phyloP scores from a whole-genome alignment of 768 basidiomycete genomes.

The Cantharellus anzutake region DNA sequence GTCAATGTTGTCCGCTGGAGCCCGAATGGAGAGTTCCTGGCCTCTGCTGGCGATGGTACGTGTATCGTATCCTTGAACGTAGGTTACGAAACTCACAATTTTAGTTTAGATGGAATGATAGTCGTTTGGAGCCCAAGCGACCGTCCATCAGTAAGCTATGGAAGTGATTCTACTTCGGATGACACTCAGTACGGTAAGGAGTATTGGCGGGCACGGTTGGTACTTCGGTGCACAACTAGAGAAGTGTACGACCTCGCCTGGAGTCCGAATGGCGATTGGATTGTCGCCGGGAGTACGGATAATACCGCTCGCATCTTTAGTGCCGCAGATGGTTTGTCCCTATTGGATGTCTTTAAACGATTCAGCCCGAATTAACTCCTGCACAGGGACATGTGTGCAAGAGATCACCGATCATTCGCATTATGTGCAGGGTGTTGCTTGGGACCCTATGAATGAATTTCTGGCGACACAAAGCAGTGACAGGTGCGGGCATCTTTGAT shows the following conservation, averaged over 20 bases:
- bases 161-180: constrained; percentile 60
- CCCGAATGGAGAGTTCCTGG: constrained; percentile 83
- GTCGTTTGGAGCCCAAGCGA: constrained; percentile 85
- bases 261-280: constrained; percentile 87
- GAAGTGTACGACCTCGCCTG: constrained; percentile 97
- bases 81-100: constrained; percentile 1
- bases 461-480: constrained; percentile 96
- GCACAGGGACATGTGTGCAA: constrained; percentile 61
- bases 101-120: constrained; percentile 72
- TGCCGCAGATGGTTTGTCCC: constrained; percentile 38
- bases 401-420: constrained; percentile 90
- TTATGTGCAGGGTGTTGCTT: constrained; percentile 96
- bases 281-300: constrained; percentile 94
- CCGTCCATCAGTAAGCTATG: constrained; percentile 53
- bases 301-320: constrained; percentile 79
- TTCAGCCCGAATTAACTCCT: constrained; percentile 4
- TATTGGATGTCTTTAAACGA: not conserved
- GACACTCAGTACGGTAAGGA: constrained; percentile 85
- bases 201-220: constrained; percentile 78
- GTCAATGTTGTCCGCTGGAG: constrained; percentile 95
- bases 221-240: constrained; percentile 76
- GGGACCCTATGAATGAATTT: constrained; percentile 95
- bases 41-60: constrained; percentile 94
- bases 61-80: constrained; percentile 4
- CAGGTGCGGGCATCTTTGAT: constrained; percentile 22